phyloP scores from a whole-genome alignment of 2,329 filamentous ascomycete genomes.

The Metarhizium rileyi region DNA sequence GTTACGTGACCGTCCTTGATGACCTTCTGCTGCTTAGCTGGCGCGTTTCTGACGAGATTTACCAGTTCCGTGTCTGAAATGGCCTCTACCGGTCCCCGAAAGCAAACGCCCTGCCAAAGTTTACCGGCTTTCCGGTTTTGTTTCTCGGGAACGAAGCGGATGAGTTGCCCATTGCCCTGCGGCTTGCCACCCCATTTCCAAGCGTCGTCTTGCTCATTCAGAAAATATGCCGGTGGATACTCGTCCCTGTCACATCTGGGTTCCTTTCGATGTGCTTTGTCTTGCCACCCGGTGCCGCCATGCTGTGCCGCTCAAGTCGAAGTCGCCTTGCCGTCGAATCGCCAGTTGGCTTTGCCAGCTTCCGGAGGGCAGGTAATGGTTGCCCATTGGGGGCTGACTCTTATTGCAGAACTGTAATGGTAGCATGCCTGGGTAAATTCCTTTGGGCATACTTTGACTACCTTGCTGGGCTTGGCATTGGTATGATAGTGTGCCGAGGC shows the following conservation, averaged over 20 bases:
- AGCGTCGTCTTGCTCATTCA: background rate
- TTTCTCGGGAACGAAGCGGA: background rate
- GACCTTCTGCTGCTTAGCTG: background rate
- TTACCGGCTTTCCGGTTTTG: background rate
- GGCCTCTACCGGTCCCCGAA: background rate
- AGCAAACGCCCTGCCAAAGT: conserved; percentile 1
- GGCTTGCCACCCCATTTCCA: background rate
- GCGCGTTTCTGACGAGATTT: background rate
- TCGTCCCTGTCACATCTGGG: background rate
- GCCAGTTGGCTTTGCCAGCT: background rate
- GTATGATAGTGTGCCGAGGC: background rate
- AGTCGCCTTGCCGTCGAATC: background rate
- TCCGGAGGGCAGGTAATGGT: background rate
- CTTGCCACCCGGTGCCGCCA: background rate
- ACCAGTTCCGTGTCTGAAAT: background rate
- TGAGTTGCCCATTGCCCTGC: background rate
- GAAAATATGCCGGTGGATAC: background rate
- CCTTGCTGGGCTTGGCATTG: background rate
- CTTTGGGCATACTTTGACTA: background rate
- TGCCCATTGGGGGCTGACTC: background rate
- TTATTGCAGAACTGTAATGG: background rate
- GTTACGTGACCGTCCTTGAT: background rate
- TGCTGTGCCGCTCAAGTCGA: background rate
- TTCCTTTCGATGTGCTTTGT: background rate
- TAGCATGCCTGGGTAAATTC: background rate